These are phyloP conservation scores for Moricandia moricandioides DNA, from an alignment of 345 rosid genomes.

Conservation along the genomic window DNA sequence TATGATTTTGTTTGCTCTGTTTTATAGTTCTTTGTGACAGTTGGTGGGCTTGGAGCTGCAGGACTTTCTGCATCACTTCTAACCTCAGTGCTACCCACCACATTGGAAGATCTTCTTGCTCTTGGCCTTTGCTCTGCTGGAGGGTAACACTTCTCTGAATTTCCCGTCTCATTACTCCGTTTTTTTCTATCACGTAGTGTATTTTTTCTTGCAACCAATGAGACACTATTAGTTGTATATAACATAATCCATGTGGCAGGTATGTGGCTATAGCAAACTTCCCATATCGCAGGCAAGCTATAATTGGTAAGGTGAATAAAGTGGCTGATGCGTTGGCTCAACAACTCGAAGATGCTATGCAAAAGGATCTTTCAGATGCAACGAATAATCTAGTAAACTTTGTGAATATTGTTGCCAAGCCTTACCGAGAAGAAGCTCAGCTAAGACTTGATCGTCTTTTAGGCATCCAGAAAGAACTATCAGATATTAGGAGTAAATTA, in stretches of 20 bases:
- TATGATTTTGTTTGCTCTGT: conserved; percentile 6
- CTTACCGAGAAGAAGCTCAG: conserved; percentile 77
- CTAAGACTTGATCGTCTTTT: conserved; percentile 54
- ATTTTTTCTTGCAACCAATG: background rate
- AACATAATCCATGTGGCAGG: conserved; percentile 42
- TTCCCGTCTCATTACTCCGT: conserved; percentile 1
- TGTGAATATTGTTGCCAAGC: conserved; percentile 58
- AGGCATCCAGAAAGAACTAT: conserved; percentile 52
- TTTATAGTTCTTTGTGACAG: conserved; percentile 69
- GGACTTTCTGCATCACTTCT: conserved; percentile 88
- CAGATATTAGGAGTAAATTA: conserved; percentile 46
- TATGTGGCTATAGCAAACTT: conserved; percentile 71
- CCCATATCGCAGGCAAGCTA: conserved; percentile 61
- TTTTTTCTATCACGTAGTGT: background rate
- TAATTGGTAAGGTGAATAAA: conserved; percentile 62
- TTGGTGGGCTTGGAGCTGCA: conserved; percentile 92
- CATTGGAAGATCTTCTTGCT: conserved; percentile 92
- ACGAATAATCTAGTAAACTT: conserved; percentile 50
- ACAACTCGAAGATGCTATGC: conserved; percentile 89
- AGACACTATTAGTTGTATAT: background rate
- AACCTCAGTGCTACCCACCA: conserved; percentile 79
- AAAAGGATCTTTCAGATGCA: conserved; percentile 65
- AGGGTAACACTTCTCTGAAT: conserved; percentile 52
- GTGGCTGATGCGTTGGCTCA: conserved; percentile 60
- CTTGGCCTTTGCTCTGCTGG: conserved; percentile 95